These are phyloP conservation scores for Metschnikowia lunata DNA, from an alignment of 805 yeast genomes.

Conservation along the genomic window DNA sequence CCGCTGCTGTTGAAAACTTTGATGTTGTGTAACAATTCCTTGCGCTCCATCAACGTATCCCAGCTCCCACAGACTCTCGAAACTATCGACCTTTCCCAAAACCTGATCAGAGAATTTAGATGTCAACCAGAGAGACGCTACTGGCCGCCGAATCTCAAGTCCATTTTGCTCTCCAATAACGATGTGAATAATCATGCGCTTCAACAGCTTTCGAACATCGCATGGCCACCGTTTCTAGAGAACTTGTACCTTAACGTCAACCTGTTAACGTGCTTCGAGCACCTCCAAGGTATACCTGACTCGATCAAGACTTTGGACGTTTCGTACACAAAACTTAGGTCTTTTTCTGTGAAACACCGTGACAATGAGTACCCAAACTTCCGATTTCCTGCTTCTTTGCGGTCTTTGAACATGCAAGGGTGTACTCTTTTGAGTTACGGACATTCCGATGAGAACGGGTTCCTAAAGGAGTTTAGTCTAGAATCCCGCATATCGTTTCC, in stretches of 20 bases:
- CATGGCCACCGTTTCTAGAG: slow-evolving; percentile 24
- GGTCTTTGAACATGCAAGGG: slow-evolving; percentile 19
- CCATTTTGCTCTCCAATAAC: slow-evolving; percentile 23
- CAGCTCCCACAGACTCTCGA: slow-evolving; percentile 27
- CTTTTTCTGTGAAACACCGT: slow-evolving; percentile 12
- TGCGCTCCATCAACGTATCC: slow-evolving; percentile 20
- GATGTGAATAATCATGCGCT: slow-evolving; percentile 18
- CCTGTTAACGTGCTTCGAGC: slow-evolving; percentile 18
- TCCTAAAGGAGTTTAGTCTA: not conserved
- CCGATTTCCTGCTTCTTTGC: slow-evolving; percentile 27
- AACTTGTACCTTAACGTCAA: slow-evolving; percentile 23
- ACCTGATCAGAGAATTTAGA: slow-evolving; percentile 15
- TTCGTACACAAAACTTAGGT: slow-evolving; percentile 20
- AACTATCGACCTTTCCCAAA: slow-evolving; percentile 28
- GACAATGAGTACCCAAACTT: slow-evolving; percentile 17
- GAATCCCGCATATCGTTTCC: slow-evolving; percentile 23
- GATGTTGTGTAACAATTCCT: slow-evolving; percentile 31
- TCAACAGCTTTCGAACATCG: slow-evolving; percentile 13
- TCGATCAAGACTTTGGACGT: slow-evolving; percentile 24
- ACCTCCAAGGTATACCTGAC: slow-evolving; percentile 19
- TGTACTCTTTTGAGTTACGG: slow-evolving; percentile 12
- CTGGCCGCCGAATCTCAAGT: slow-evolving; percentile 27
- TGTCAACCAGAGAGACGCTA: slow-evolving; percentile 4
- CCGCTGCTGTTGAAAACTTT: slow-evolving; percentile 25
- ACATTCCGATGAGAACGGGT: not conserved